phyloP scores from a whole-genome alignment of 2,329 filamentous ascomycete species.

The Coniochaeta pulveracea region DNA sequence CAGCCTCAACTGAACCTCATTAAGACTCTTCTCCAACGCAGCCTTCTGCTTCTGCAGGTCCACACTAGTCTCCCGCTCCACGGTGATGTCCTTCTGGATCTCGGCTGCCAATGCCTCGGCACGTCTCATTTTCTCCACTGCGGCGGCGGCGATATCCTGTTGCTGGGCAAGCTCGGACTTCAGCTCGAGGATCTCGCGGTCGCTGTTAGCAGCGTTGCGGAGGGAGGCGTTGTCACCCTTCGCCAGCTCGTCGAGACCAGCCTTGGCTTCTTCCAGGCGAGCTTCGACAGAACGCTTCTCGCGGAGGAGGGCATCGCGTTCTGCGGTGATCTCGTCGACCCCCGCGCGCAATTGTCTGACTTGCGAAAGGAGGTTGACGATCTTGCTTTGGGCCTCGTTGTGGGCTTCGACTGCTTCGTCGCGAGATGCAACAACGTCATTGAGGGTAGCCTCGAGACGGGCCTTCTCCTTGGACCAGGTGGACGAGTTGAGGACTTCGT shows the following conservation, averaged over 20 bases:
- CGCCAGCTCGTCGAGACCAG: conserved; percentile 77
- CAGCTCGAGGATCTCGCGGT: conserved; percentile 80
- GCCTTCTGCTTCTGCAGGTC: conserved; percentile 86
- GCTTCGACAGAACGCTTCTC: conserved; percentile 87
- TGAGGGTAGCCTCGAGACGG: conserved; percentile 76
- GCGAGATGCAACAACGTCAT: conserved; percentile 80
- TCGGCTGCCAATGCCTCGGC: conserved; percentile 80
- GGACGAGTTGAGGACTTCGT: conserved; percentile 93
- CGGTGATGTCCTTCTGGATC: conserved; percentile 83
- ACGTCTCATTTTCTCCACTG: conserved; percentile 93
- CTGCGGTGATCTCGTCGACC: conserved; percentile 74
- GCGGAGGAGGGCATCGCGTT: conserved; percentile 72
- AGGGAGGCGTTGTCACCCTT: conserved; percentile 78
- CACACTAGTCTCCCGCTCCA: conserved; percentile 71
- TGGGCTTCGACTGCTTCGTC: conserved; percentile 90
- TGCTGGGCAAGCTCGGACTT: conserved; percentile 84
- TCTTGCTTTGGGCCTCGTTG: conserved; percentile 88
- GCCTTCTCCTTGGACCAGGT: conserved; percentile 98
- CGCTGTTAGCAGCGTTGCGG: conserved; percentile 78
- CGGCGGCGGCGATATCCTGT: conserved; percentile 82
- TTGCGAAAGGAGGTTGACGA: conserved; percentile 82
- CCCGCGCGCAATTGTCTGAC: conserved; percentile 73
- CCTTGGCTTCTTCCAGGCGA: conserved; percentile 75
- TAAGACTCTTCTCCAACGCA: conserved; percentile 75
- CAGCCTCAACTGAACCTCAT: conserved; percentile 79